Evolutionary conservation across 441 rosid species (phyloP), one percentile per base, ranked within the genome.

Genomic region (Cnidoscolus chayamansa): DNA sequence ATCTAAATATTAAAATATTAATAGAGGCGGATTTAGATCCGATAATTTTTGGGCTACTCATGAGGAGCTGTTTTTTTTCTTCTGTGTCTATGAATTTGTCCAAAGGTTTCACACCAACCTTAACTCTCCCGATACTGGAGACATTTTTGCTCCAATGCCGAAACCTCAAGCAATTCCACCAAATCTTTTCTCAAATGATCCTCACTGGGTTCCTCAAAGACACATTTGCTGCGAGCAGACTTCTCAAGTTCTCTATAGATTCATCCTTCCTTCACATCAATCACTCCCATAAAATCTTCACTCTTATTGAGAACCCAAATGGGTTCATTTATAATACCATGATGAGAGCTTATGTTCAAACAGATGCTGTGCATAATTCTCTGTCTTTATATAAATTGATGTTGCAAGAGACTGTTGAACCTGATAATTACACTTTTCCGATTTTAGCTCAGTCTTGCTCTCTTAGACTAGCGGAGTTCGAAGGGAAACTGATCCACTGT

Each of bases 351-450:
- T 80, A 62, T 54, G 47, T 84, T 9, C 82, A 72, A 62, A 68
- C 80, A 47, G 77, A 81, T 60, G 16, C 31, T 31, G 83, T 88
- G 10, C 58, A 61, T 15, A 47, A 67, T 19, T 85, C 78, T 32
- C 9, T 86, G 48, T 40, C 15, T 48, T 19, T 86, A 25, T 88
- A 86, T 76, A 82, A 79, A 70, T 70, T 64, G 61, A 86, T 88
- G 93, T 68, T 83, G 68, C 60, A 68, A 58, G 55, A 67, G 12
- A 25, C 57, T 17, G 81, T 69, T 49, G 79, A 55, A 56, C 76
- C 82, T 37, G 90, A 88, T 83, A 74, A 80, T 73, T 83, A 79
- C 35, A 86, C 90, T 5, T 82, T 73, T 67, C 92, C 92, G 2
- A 79, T 86, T 76, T 71, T 86, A 16, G 45, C 83, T 72, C 87